phyloP scores from a whole-genome alignment of 2,329 filamentous ascomycete species.

The Metarhizium robertsii region DNA sequence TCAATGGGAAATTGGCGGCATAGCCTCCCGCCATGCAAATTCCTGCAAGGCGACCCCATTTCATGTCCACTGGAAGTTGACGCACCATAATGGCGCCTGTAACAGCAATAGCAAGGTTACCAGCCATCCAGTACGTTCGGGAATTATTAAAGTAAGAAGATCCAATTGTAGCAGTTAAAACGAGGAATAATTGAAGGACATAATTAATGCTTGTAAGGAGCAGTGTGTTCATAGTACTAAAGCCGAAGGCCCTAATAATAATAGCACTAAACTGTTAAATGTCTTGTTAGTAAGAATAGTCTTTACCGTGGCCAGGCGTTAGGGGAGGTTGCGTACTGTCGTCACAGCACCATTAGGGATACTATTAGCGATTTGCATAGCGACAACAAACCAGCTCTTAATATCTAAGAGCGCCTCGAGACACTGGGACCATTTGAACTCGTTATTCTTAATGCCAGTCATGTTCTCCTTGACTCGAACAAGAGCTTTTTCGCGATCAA shows the following conservation, averaged over 20 bases:
- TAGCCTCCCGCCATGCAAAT: constrained; percentile 44
- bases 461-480: constrained; percentile 20
- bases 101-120: constrained; percentile 10
- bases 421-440: constrained; percentile 13
- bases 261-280: constrained; percentile 11
- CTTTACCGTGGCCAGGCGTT: too few species aligned
- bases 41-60: constrained; percentile 16
- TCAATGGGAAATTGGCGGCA: constrained; percentile 31
- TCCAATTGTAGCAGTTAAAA: constrained; percentile 11
- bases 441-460: constrained; percentile 21
- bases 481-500: constrained; percentile 18
- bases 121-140: constrained; percentile 14
- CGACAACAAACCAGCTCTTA: constrained; percentile 16
- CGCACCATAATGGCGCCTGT: constrained; percentile 15
- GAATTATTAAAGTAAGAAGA: constrained; percentile 14
- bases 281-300: too few species aligned
- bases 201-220: constrained; percentile 11
- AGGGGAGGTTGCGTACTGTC: constrained; percentile 8
- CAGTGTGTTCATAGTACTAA: constrained; percentile 5
- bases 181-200: constrained; percentile 13
- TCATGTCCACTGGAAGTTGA: constrained; percentile 6
- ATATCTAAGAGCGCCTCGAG: constrained; percentile 13
- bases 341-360: constrained; percentile 20
- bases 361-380: constrained; percentile 15
- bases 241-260: constrained; percentile 13